Percentiles rank a stretch among this genome's conserved stretches.
Conservation (phyloP, 331 rosid genomes). For the Quercus tomentella region DNA sequence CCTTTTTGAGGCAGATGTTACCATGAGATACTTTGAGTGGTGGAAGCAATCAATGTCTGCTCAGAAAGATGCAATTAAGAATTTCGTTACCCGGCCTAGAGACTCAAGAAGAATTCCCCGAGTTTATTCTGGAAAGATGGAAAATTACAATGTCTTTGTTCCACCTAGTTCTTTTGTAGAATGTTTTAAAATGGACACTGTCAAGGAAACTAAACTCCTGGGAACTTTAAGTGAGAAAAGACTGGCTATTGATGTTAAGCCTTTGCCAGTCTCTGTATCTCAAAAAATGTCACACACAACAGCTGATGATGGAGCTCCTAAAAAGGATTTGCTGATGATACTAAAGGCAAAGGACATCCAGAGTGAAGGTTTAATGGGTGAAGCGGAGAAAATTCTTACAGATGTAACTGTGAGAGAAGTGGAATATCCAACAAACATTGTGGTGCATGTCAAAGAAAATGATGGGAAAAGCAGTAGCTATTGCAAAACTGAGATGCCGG, state of each 20-base stretch:
- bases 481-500: neutral
- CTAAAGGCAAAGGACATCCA: neutral
- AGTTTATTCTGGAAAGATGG: slow-evolving; percentile 2
- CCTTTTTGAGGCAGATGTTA: slow-evolving; percentile 2
- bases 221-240: neutral
- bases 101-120: slow-evolving; percentile 1
- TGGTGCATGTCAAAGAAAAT: no score
- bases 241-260: neutral
- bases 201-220: neutral
- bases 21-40: slow-evolving; percentile 15
- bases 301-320: neutral
- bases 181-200: neutral
- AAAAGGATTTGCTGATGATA: neutral
- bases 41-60: slow-evolving; percentile 3
- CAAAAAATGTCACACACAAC: neutral
- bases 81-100: neutral
- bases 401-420: neutral
- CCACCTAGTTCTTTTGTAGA: slow-evolving; percentile 9
- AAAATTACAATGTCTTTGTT: neutral
- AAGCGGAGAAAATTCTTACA: neutral
- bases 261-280: neutral
- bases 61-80: neutral
- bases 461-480: neutral
- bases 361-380: neutral
- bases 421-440: neutral